These are phyloP conservation scores for Syncephalastrum racemosum DNA, from an alignment of 371 early-diverging fungal species.

Conservation along the genomic window DNA sequence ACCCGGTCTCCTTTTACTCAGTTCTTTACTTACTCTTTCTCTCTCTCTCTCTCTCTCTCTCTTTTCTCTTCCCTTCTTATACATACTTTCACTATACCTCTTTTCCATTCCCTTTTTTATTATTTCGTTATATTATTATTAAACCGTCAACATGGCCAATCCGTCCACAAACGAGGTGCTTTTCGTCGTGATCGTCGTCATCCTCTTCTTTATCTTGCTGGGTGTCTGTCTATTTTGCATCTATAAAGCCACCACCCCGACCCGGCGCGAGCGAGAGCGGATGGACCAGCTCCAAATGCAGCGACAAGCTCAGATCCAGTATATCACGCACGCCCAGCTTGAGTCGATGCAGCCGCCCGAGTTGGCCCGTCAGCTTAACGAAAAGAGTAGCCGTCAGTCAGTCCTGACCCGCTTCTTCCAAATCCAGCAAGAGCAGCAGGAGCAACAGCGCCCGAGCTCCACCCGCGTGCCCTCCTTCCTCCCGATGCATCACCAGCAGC, in stretches of 20 bases:
- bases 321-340: conserved; percentile 25
- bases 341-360: conserved; percentile 22
- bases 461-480: conserved; percentile 14
- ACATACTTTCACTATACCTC: conserved; percentile 1
- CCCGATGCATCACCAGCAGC: conserved; percentile 14
- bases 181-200: conserved; percentile 23
- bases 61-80: conserved; percentile 1
- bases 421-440: background rate
- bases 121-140: background rate
- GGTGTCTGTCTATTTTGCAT: conserved; percentile 16
- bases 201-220: conserved; percentile 22
- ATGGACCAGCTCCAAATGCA: conserved; percentile 21
- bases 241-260: conserved; percentile 18
- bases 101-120: conserved; percentile 7
- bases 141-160: conserved; percentile 13
- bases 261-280: conserved; percentile 10
- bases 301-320: conserved; percentile 17
- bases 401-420: conserved; percentile 15
- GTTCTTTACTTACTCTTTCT: background rate
- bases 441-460: background rate
- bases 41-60: background rate
- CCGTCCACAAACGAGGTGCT: conserved; percentile 25
- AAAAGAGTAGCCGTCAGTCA: conserved; percentile 18
- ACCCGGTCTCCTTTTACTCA: too few relatives aligned
- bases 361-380: conserved; percentile 16